Percentiles rank a stretch among this genome's conserved stretches.
Conservation (phyloP, 1,284 basidiomycete genomes). For the Fomitopsis schrenkii region DNA sequence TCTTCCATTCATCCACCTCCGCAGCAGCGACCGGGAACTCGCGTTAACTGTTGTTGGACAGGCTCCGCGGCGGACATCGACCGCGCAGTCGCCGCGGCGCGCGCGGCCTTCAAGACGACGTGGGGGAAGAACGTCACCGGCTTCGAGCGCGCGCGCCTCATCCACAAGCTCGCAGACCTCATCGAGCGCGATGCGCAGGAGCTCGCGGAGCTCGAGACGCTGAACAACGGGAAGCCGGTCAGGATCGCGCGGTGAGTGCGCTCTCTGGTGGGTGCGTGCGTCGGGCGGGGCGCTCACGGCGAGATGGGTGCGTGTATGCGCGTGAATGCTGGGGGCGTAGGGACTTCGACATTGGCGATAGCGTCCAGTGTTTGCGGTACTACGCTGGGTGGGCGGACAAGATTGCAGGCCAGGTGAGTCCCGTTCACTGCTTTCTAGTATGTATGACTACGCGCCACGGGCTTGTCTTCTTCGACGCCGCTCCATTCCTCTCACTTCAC, state of each 20-base stretch:
- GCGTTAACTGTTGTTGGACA: constrained; percentile 24
- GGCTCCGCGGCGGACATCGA: constrained; percentile 79
- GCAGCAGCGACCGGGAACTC: neutral
- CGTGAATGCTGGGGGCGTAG: constrained; percentile 33
- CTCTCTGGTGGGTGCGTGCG: neutral
- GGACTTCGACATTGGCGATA: constrained; percentile 84
- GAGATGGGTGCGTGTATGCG: neutral
- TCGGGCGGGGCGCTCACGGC: too few relatives aligned
- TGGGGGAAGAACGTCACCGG: constrained; percentile 90
- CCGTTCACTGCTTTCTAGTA: neutral
- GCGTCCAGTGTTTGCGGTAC: constrained; percentile 78
- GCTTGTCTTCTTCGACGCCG: neutral
- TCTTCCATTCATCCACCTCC: neutral
- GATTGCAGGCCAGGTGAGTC: constrained; percentile 42
- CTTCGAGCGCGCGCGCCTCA: constrained; percentile 72
- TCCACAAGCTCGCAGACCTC: constrained; percentile 88
- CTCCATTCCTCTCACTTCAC: neutral
- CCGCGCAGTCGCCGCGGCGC: constrained; percentile 77
- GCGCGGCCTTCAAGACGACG: constrained; percentile 79
- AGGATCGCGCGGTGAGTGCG: constrained; percentile 57
- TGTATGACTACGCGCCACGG: neutral
- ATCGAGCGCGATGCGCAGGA: constrained; percentile 82
- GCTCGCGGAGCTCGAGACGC: constrained; percentile 73
- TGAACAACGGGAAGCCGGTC: constrained; percentile 86
- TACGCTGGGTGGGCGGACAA: constrained; percentile 71